Base-by-base conservation (phyloP, 2,329 filamentous ascomycete species). In the Fusarium marasasianum region DNA sequence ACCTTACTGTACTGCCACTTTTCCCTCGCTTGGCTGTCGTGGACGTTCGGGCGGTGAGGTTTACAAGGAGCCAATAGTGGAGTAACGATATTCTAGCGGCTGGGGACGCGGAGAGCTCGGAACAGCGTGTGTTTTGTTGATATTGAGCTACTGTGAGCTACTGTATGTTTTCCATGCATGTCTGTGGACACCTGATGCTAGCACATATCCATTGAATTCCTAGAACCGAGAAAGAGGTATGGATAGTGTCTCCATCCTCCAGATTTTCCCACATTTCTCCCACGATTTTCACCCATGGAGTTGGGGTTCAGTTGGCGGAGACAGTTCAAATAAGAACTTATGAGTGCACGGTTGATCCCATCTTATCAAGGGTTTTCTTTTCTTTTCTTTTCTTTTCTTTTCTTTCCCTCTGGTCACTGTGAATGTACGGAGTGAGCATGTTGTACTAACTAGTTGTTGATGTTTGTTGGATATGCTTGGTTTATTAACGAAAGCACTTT, bases 21-120 rank as follows among this genome's bases (percentile, higher is more conserved):
- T 47, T 18, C 41, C 54, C 26, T 57, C 44, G 55, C 50, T 61
- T 69, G 35, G 48, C 51, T 69, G 38, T 37, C 51, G 69, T 72
- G 60, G 69, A 59, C 51, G 37, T 64, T 75, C 37, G 72, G 72
- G 72, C 72, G 72, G 72, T 75, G 72, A 75, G 69, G 68, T 51
- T 68, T 65, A 73, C 66, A 58, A 74, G 66, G 69, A 71, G 71
- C 65, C 63, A 62, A 68, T 77, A 74, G 76, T 75, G 76, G 76
- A 69, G 76, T 69, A 67, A 45, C 56, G 64, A 66, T 75, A 76
- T 75, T 78, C 76, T 77, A 77, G 76, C 68, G 73, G 65, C 64
- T 66, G 58, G 56, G 63, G 72, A 63, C 58, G 61, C 69, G 72
- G 72, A 74, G 51, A 58, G 65, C 61, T 75, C 73, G 72, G 72